These are phyloP conservation scores for Claviceps sp. DNA, from an alignment of 2,329 filamentous ascomycete genomes.

Conservation along the genomic window DNA sequence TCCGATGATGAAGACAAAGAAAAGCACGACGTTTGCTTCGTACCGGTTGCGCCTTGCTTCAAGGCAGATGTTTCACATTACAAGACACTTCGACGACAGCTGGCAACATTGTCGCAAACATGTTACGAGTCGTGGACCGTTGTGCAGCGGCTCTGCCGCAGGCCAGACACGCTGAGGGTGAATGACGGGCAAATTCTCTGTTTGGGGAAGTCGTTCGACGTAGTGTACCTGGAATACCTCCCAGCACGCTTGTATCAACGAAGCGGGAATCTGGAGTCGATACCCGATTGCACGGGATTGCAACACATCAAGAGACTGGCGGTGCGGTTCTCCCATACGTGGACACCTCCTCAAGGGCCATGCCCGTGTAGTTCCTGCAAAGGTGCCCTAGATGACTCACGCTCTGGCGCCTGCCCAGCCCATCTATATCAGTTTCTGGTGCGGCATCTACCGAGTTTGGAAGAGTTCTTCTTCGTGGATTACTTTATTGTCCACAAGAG, in stretches of 20 bases:
- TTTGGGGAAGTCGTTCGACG: slow-evolving; percentile 16
- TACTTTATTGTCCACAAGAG: slow-evolving; percentile 24
- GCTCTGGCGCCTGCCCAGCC: slow-evolving; percentile 19
- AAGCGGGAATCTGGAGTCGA: slow-evolving; percentile 14
- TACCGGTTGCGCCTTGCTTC: slow-evolving; percentile 6
- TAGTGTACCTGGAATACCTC: slow-evolving; percentile 23
- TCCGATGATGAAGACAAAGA: slow-evolving; percentile 11
- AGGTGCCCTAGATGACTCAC: slow-evolving; percentile 14
- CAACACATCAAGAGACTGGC: slow-evolving; percentile 25
- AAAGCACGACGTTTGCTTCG: slow-evolving; percentile 13
- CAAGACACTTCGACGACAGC: slow-evolving; percentile 14
- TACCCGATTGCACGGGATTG: slow-evolving; percentile 16
- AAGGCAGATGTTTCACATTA: slow-evolving; percentile 21
- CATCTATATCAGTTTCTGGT: slow-evolving; percentile 32
- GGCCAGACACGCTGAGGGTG: slow-evolving; percentile 13
- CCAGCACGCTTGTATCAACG: slow-evolving; percentile 15
- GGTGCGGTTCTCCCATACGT: slow-evolving; percentile 28
- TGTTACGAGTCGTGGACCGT: slow-evolving; percentile 16
- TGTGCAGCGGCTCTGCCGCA: slow-evolving; percentile 10
- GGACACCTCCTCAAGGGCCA: slow-evolving; percentile 19
- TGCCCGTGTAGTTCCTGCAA: slow-evolving; percentile 22
- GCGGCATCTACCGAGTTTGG: slow-evolving; percentile 26
- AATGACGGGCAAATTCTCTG: slow-evolving; percentile 16
- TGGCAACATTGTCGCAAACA: slow-evolving; percentile 14
- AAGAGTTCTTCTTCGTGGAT: slow-evolving; percentile 32